Percentiles rank a stretch among this genome's conserved stretches.
These are phyloP conservation scores for Inga laurina DNA, from an alignment of 306 rosid genomes.

Conservation along the genomic window DNA sequence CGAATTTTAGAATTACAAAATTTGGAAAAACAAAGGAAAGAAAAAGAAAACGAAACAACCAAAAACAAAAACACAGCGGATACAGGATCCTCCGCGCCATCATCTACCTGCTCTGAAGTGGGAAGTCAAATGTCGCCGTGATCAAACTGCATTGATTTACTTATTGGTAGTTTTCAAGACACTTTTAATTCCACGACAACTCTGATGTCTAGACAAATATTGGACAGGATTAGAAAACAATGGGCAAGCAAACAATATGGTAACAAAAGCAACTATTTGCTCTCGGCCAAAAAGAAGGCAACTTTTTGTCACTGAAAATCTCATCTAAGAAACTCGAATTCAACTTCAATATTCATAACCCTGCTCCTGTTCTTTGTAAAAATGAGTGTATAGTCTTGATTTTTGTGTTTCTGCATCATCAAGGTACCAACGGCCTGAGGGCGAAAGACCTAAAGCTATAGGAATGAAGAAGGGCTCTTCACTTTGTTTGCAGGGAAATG, in stretches of 20 bases:
- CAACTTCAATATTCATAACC: neutral
- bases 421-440: neutral
- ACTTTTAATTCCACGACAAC: neutral
- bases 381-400: neutral
- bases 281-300: neutral
- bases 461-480: constrained; percentile 9
- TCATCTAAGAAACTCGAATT: constrained; percentile 6
- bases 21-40: no score
- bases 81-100: neutral
- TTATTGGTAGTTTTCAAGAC: neutral
- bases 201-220: neutral
- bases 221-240: neutral
- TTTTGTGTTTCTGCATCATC: neutral
- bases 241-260: neutral
- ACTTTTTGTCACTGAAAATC: neutral
- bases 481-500: constrained; percentile 10
- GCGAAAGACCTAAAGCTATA: neutral
- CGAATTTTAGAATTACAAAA: neutral
- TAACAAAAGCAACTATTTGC: neutral
- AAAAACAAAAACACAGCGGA: neutral
- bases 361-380: neutral
- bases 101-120: neutral
- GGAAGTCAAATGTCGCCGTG: neutral
- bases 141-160: neutral
- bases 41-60: neutral